Conservation (phyloP, 352 stramenopile species). For the Pythium rishiriense region DNA sequence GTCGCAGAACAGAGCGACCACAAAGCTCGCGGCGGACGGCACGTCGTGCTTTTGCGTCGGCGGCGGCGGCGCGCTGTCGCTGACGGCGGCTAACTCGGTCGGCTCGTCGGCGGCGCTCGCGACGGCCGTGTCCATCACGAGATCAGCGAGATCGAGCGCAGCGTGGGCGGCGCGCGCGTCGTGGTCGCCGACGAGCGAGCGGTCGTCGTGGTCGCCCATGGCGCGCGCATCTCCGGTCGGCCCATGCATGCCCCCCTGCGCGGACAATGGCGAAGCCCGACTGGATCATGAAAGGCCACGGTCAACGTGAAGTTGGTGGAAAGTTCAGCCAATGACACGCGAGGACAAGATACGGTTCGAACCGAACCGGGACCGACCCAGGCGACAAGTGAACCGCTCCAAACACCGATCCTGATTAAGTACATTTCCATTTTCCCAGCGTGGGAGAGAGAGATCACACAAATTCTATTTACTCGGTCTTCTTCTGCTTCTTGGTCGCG, state of each 20-base stretch:
- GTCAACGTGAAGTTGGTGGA: slow-evolving; percentile 19
- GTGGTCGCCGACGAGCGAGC: background rate
- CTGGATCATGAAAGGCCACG: slow-evolving; percentile 34
- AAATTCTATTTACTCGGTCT: slow-evolving; percentile 31
- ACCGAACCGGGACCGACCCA: slow-evolving; percentile 1
- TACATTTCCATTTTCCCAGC: background rate
- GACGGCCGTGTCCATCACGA: slow-evolving; percentile 20
- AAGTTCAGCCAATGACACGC: slow-evolving; percentile 32
- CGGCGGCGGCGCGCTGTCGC: background rate
- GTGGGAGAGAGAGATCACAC: background rate
- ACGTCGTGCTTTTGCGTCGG: background rate
- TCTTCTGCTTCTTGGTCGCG: slow-evolving; percentile 59
- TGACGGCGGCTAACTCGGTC: background rate
- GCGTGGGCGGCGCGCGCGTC: background rate
- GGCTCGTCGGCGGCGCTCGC: background rate
- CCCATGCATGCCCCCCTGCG: slow-evolving; percentile 1
- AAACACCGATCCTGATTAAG: slow-evolving; percentile 6
- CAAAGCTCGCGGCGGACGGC: slow-evolving; percentile 23
- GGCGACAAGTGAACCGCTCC: slow-evolving; percentile 1
- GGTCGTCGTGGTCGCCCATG: background rate
- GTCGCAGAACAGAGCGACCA: slow-evolving; percentile 63
- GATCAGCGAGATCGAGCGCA: slow-evolving; percentile 21
- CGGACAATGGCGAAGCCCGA: background rate
- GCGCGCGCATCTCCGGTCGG: background rate
- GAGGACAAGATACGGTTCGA: slow-evolving; percentile 24